Evolutionary conservation across 257 asterid genomes (phyloP).

Genomic region (Osmanthus fragrans): DNA sequence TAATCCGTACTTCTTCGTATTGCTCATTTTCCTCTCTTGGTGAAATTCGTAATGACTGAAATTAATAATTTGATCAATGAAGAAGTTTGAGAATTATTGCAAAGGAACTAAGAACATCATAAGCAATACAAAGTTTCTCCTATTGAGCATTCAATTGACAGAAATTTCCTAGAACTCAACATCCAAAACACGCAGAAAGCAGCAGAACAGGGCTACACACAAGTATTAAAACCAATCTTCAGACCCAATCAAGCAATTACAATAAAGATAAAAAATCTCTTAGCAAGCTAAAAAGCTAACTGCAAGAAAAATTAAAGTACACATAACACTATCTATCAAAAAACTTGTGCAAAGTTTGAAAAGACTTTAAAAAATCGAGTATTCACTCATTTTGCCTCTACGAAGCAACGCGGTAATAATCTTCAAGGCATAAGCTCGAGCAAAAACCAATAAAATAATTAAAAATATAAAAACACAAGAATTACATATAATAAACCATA

Average conservation of each 20-base stretch:
- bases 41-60: not conserved
- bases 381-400: not conserved
- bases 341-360: not conserved
- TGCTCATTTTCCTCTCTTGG: not conserved
- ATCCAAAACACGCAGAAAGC: no score
- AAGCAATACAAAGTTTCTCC: not conserved
- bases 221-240: not conserved
- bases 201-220: no score
- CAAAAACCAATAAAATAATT: not conserved
- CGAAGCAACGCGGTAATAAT: not conserved
- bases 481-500: not conserved
- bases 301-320: not conserved
- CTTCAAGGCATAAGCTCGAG: not conserved
- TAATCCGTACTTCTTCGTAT: constrained; percentile 71
- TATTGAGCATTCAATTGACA: not conserved
- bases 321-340: not conserved
- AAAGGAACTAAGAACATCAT: not conserved
- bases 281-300: not conserved
- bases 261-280: not conserved
- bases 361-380: not conserved
- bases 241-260: not conserved
- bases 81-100: not conserved
- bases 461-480: not conserved
- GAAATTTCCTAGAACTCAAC: not conserved
- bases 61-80: not conserved